Percentiles rank a stretch among this genome's conserved stretches.
phyloP scores from a whole-genome alignment of 441 rosid species.

The Biscutella laevigata region DNA sequence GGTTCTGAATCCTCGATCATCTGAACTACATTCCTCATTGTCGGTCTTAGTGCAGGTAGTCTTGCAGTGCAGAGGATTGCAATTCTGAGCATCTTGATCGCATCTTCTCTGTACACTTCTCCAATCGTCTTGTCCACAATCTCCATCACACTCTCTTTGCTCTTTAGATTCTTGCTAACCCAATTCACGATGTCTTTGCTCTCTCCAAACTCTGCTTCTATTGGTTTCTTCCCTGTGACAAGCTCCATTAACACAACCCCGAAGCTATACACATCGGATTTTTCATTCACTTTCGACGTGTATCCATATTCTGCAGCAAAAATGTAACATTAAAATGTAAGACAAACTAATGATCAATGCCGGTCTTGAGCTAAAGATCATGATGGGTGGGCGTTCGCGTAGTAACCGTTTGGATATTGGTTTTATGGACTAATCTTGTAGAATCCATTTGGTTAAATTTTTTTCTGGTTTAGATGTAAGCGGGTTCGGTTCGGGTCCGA shows the following conservation, averaged over 20 bases:
- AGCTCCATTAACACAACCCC: slow-evolving; percentile 93
- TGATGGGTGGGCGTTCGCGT: too few species aligned
- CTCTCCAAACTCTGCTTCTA: slow-evolving; percentile 72
- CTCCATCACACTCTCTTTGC: slow-evolving; percentile 38
- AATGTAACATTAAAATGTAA: neutral
- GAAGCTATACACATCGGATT: slow-evolving; percentile 85
- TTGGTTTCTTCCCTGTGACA: slow-evolving; percentile 72
- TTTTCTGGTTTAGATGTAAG: too few species aligned
- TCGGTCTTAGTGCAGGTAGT: slow-evolving; percentile 54
- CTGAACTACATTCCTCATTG: slow-evolving; percentile 81
- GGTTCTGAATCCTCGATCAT: slow-evolving; percentile 82
- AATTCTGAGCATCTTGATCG: slow-evolving; percentile 51
- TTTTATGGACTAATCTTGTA: too few species aligned
- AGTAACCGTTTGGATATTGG: too few species aligned
- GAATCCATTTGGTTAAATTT: too few species aligned
- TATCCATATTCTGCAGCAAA: slow-evolving; percentile 68
- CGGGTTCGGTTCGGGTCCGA: too few species aligned
- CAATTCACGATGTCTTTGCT: slow-evolving; percentile 69
- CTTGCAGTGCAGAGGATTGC: slow-evolving; percentile 65
- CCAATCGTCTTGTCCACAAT: slow-evolving; percentile 61
- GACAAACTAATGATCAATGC: neutral
- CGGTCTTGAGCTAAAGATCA: too few species aligned
- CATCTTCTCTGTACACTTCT: slow-evolving; percentile 47
- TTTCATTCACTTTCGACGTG: slow-evolving; percentile 68
- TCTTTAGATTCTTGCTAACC: slow-evolving; percentile 55